These are phyloP conservation scores for Alliaria petiolata DNA, from an alignment of 345 rosid species.

Conservation along the genomic window DNA sequence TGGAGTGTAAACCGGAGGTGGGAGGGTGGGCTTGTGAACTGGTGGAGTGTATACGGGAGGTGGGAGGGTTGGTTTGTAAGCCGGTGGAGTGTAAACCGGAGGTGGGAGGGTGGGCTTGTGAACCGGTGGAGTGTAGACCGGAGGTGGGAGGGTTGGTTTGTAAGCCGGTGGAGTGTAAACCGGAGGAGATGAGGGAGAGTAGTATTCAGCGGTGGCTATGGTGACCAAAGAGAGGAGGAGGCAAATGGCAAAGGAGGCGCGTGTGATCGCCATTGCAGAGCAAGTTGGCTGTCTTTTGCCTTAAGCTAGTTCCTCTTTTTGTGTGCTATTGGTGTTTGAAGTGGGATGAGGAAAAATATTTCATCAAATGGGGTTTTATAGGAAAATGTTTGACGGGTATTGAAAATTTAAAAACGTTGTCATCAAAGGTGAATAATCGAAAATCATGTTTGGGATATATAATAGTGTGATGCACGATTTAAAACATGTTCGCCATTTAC, in stretches of 20 bases:
- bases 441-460: background rate
- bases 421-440: background rate
- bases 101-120: background rate
- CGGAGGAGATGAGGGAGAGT: slow-evolving; percentile 30
- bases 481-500: slow-evolving; percentile 20
- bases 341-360: slow-evolving; percentile 5
- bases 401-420: background rate
- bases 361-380: slow-evolving; percentile 17
- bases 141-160: slow-evolving; percentile 4
- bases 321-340: background rate
- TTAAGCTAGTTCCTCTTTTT: background rate
- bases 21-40: background rate
- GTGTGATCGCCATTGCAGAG: slow-evolving; percentile 13
- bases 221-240: slow-evolving; percentile 21
- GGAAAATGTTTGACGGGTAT: background rate
- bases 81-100: slow-evolving; percentile 1
- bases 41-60: slow-evolving; percentile 9
- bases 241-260: slow-evolving; percentile 14
- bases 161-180: slow-evolving; percentile 10
- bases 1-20: slow-evolving; percentile 19
- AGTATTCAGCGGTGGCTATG: slow-evolving; percentile 29
- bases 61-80: background rate
- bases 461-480: slow-evolving; percentile 33
- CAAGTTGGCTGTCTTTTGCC: background rate
- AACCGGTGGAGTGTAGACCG: slow-evolving; percentile 10